phyloP scores from a whole-genome alignment of 352 stramenopile genomes.

The Phytopythium boreale region DNA sequence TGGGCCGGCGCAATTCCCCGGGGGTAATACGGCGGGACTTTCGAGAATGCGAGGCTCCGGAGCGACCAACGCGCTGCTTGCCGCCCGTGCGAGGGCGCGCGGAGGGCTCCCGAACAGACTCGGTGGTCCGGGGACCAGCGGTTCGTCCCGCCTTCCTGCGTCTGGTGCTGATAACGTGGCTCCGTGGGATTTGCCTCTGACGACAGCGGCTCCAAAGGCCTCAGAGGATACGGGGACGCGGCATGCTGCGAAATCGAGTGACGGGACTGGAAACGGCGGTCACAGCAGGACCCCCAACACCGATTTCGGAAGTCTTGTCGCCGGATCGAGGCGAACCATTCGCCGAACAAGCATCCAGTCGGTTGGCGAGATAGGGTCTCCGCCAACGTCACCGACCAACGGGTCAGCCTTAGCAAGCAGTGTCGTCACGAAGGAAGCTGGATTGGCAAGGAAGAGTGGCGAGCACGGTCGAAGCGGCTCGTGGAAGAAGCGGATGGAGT shows the following conservation, averaged over 20 bases:
- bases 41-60: slow-evolving; percentile 46
- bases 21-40: slow-evolving; percentile 15
- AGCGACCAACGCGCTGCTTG: slow-evolving; percentile 69
- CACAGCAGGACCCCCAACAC: neutral
- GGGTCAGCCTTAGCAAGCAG: neutral
- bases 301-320: neutral
- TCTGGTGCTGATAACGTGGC: slow-evolving; percentile 45
- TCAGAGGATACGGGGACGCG: neutral
- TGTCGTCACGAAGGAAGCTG: neutral
- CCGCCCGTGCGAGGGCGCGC: slow-evolving; percentile 60
- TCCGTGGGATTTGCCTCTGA: slow-evolving; percentile 73
- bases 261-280: neutral
- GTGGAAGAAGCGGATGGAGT: slow-evolving; percentile 57
- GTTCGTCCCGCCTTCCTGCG: slow-evolving; percentile 12
- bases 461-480: slow-evolving; percentile 20
- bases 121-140: slow-evolving; percentile 39
- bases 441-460: neutral
- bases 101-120: slow-evolving; percentile 49
- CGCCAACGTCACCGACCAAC: neutral
- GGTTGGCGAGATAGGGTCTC: neutral
- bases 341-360: slow-evolving; percentile 4
- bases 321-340: neutral
- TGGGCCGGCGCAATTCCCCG: slow-evolving; percentile 7
- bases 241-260: neutral
- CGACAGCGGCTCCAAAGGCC: slow-evolving; percentile 14